Evolutionary conservation across 768 basidiomycete species (phyloP).

Genomic region (Trametes punicea): DNA sequence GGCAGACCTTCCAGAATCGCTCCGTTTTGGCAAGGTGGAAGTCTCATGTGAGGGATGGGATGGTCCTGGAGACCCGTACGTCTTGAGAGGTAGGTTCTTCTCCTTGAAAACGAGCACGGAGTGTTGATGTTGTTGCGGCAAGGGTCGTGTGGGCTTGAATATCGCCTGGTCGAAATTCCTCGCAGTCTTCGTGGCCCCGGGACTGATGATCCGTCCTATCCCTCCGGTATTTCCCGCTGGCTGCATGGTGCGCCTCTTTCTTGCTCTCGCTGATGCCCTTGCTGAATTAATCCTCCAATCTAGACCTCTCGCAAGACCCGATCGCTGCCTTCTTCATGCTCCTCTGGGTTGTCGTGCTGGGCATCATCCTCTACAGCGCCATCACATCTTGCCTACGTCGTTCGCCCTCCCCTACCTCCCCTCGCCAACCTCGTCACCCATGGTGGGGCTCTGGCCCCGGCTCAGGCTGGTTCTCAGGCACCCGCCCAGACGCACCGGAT

Average conservation of each 20-base stretch:
- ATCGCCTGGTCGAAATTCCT: slow-evolving; percentile 73
- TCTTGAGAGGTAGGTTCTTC: slow-evolving; percentile 66
- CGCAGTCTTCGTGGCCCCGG: slow-evolving; percentile 23
- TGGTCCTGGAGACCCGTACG: slow-evolving; percentile 74
- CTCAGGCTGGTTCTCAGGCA: slow-evolving; percentile 54
- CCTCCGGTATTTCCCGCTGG: slow-evolving; percentile 17
- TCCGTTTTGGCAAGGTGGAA: slow-evolving; percentile 82
- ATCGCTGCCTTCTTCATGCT: slow-evolving; percentile 50
- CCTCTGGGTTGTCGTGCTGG: slow-evolving; percentile 52
- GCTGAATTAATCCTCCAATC: neutral
- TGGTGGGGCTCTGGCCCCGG: slow-evolving; percentile 35
- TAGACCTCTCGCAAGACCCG: slow-evolving; percentile 33
- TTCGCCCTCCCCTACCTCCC: slow-evolving; percentile 31
- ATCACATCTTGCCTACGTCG: slow-evolving; percentile 50
- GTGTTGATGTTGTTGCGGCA: neutral
- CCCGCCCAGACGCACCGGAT: slow-evolving; percentile 32
- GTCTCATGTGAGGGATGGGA: slow-evolving; percentile 93
- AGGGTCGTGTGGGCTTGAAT: slow-evolving; percentile 89
- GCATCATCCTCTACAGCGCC: slow-evolving; percentile 54
- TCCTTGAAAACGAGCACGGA: neutral
- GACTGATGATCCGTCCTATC: slow-evolving; percentile 17
- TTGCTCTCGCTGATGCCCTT: neutral
- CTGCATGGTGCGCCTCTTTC: slow-evolving; percentile 7
- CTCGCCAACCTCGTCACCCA: slow-evolving; percentile 36
- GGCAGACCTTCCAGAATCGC: slow-evolving; percentile 78